Conservation (phyloP, 805 yeast genomes). For the Vanderwaltozyma yarrowii region DNA sequence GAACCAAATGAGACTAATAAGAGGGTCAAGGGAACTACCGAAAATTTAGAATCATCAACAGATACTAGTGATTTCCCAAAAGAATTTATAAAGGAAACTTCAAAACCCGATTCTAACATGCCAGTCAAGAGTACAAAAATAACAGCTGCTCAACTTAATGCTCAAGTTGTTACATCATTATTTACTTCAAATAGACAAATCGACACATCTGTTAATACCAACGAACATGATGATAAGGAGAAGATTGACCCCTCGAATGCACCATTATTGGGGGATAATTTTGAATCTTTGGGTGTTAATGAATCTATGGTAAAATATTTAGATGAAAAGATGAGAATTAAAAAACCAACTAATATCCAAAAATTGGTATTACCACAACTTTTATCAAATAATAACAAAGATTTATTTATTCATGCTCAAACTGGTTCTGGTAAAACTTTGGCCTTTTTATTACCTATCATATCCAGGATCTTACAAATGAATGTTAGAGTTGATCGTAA, state of each 20-base stretch:
- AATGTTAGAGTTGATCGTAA: constrained; percentile 39
- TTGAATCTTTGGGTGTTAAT: constrained; percentile 61
- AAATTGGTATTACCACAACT: constrained; percentile 63
- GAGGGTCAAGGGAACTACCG: constrained; percentile 3
- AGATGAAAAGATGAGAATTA: constrained; percentile 42
- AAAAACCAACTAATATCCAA: constrained; percentile 81
- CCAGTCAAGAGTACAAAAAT: constrained; percentile 5
- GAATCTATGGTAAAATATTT: constrained; percentile 44
- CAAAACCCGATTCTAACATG: not conserved
- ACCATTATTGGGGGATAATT: constrained; percentile 56
- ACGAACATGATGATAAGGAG: constrained; percentile 30
- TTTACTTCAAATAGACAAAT: constrained; percentile 62
- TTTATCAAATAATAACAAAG: constrained; percentile 36
- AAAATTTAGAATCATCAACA: constrained; percentile 6
- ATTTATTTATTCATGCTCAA: constrained; percentile 87
- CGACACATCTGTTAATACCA: constrained; percentile 25
- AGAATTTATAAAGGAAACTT: not conserved
- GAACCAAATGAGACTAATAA: not conserved
- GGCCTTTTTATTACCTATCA: constrained; percentile 75
- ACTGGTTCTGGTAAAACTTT: constrained; percentile 98
- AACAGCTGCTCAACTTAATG: constrained; percentile 4
- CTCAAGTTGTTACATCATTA: constrained; percentile 72
- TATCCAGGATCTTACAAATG: constrained; percentile 58
- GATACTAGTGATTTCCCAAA: not conserved
- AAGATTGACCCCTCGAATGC: constrained; percentile 66